These are phyloP conservation scores for Cynara cardunculus DNA, from an alignment of 129 eudicot species.

Conservation along the genomic window DNA sequence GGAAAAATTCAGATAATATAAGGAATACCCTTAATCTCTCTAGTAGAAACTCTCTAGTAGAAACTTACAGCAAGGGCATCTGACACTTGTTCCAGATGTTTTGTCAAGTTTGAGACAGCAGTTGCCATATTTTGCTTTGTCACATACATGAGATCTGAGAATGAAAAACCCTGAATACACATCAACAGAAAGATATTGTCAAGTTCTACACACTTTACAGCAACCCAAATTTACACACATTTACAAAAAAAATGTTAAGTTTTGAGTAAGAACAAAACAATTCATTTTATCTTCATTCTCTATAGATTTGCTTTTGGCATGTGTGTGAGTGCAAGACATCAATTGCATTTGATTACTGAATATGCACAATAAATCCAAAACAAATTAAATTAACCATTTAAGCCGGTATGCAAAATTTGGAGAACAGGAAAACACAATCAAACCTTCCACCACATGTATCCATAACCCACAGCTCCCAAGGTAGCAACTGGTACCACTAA, in stretches of 20 bases:
- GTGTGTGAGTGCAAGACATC: slow-evolving; percentile 7
- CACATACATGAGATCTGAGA: slow-evolving; percentile 91
- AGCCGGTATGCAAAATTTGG: background rate
- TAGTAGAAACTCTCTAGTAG: slow-evolving; percentile 20
- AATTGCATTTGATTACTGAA: background rate
- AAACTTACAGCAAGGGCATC: slow-evolving; percentile 83
- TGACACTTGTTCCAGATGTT: slow-evolving; percentile 77
- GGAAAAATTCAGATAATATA: background rate
- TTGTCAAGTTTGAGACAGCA: slow-evolving; percentile 83
- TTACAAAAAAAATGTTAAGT: background rate
- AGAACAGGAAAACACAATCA: slow-evolving; percentile 2
- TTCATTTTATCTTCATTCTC: slow-evolving; percentile 5
- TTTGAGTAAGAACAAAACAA: background rate
- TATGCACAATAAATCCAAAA: background rate
- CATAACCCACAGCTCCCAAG: slow-evolving; percentile 81
- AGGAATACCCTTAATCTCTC: background rate
- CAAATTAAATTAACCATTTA: background rate
- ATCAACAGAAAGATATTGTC: slow-evolving; percentile 17
- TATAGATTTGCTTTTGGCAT: slow-evolving; percentile 8
- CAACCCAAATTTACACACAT: background rate
- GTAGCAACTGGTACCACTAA: slow-evolving; percentile 76
- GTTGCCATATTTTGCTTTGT: slow-evolving; percentile 69
- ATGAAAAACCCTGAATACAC: slow-evolving; percentile 58
- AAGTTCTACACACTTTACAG: background rate
- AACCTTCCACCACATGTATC: slow-evolving; percentile 99